phyloP scores from a whole-genome alignment of 371 early-diverging fungal genomes.

The Rhizopus arrhizus region DNA sequence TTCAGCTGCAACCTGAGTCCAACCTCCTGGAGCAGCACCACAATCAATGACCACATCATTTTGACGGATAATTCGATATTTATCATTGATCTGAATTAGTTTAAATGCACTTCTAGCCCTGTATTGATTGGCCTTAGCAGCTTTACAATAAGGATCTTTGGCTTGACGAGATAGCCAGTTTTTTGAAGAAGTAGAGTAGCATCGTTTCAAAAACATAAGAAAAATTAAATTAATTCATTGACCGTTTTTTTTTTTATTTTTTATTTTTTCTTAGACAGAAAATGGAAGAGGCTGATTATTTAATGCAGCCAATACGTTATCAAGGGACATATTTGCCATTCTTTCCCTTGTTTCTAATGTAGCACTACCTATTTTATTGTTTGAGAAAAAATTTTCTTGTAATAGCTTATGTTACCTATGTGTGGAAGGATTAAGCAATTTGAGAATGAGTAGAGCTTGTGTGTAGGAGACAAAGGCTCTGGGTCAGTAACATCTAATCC shows the following conservation, averaged over 20 bases:
- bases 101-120: conserved; percentile 92
- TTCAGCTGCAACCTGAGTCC: conserved; percentile 84
- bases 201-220: conserved; percentile 5
- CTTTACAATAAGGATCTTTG: conserved; percentile 72
- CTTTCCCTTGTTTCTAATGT: conserved; percentile 81
- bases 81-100: conserved; percentile 77
- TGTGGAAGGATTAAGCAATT: conserved; percentile 78
- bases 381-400: neutral
- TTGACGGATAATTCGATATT: conserved; percentile 64
- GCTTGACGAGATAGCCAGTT: conserved; percentile 71
- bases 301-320: conserved; percentile 36
- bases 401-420: conserved; percentile 29
- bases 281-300: conserved; percentile 32
- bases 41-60: conserved; percentile 74
- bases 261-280: conserved; percentile 8
- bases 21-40: conserved; percentile 93
- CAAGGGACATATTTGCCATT: conserved; percentile 65
- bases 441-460: conserved; percentile 61
- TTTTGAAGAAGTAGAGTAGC: conserved; percentile 57
- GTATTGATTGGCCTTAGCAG: conserved; percentile 70
- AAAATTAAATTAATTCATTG: neutral
- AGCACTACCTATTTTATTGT: conserved; percentile 61
- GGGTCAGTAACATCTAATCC: conserved; percentile 90
- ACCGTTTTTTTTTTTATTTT: neutral
- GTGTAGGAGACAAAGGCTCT: conserved; percentile 74